Conservation (phyloP, 108 stramenopile genomes). For the Chaetoceros muelleri region DNA sequence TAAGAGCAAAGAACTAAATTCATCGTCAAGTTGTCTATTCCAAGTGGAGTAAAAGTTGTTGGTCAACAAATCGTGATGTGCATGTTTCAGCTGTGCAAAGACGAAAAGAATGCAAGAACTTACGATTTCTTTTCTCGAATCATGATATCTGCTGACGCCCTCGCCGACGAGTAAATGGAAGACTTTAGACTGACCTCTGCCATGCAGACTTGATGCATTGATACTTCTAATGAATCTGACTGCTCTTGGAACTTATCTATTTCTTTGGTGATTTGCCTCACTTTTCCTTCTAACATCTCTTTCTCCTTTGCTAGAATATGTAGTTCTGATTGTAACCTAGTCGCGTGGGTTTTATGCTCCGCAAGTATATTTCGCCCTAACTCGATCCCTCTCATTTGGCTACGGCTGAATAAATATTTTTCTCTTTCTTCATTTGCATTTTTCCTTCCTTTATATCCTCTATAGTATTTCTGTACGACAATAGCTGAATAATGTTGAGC, state of each 20-base stretch:
- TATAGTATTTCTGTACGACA: constrained; percentile 46
- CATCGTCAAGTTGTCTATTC: constrained; percentile 57
- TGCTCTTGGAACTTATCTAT: constrained; percentile 71
- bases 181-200: constrained; percentile 37
- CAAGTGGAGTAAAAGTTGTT: not conserved
- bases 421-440: constrained; percentile 64
- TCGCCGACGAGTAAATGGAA: constrained; percentile 39
- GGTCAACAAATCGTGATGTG: not conserved
- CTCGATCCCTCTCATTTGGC: constrained; percentile 79
- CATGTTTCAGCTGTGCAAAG: too few relatives aligned
- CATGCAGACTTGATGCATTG: constrained; percentile 70
- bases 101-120: not conserved
- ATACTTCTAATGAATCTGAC: constrained; percentile 58
- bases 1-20: constrained; percentile 68
- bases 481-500: constrained; percentile 29
- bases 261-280: constrained; percentile 59
- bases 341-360: constrained; percentile 85
- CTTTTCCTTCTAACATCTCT: constrained; percentile 59
- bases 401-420: constrained; percentile 73
- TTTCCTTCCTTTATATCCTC: constrained; percentile 58
- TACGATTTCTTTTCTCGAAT: constrained; percentile 50
- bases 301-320: constrained; percentile 77
- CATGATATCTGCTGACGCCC: constrained; percentile 37
- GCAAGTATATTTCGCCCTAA: constrained; percentile 82
- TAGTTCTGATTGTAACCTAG: constrained; percentile 75